A percentile compares a stretch with the other conserved stretches of the same genome.
Conservation (phyloP, 2,329 filamentous ascomycete genomes). For the Talaromyces sp. region DNA sequence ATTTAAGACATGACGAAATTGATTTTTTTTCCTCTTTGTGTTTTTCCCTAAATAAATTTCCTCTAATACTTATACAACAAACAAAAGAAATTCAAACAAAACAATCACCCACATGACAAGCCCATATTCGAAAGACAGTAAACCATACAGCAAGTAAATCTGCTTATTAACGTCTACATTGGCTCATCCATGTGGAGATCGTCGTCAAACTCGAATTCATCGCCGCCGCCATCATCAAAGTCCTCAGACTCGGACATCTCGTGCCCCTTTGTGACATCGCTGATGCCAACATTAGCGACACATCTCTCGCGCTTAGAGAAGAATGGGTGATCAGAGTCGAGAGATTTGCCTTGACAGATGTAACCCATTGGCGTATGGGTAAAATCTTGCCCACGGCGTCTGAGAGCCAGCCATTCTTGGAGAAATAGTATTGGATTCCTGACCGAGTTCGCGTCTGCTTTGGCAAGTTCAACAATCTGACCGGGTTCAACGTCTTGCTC, state of each 20-base stretch:
- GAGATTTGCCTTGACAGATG: constrained; percentile 23
- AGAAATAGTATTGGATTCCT: constrained; percentile 21
- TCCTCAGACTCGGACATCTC: neutral
- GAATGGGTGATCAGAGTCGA: constrained; percentile 23
- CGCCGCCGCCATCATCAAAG: neutral
- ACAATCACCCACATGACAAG: neutral
- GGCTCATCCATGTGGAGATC: neutral
- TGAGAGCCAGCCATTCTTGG: constrained; percentile 26
- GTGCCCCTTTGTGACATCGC: neutral
- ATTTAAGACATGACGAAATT: neutral
- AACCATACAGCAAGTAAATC: neutral
- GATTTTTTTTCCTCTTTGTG: neutral
- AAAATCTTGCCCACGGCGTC: constrained; percentile 28
- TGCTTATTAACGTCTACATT: neutral
- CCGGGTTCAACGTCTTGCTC: neutral
- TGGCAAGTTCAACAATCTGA: neutral
- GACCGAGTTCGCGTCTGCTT: neutral
- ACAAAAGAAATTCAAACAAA: neutral
- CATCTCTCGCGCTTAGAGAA: constrained; percentile 13
- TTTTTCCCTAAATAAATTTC: neutral
- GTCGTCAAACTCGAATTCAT: neutral
- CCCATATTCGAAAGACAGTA: neutral
- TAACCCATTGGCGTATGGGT: constrained; percentile 30
- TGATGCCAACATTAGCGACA: neutral
- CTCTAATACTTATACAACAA: neutral